These are phyloP conservation scores for Russula virescens DNA, from an alignment of 768 basidiomycete species.

Conservation along the genomic window DNA sequence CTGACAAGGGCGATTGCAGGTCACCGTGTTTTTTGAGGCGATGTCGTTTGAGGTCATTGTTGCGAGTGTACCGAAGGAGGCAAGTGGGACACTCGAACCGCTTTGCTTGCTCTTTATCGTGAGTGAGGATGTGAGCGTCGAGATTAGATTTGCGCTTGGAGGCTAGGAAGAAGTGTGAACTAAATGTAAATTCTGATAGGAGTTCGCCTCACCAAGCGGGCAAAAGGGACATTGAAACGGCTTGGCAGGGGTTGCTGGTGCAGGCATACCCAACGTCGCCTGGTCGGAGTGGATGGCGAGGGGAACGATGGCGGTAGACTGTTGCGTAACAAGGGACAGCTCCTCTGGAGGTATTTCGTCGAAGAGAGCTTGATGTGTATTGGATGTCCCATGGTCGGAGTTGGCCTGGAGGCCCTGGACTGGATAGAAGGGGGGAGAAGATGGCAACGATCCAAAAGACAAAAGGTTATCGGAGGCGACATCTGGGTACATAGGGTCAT, in stretches of 20 bases:
- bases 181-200: neutral
- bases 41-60: neutral
- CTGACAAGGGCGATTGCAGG: neutral
- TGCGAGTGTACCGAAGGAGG: neutral
- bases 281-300: neutral
- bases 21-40: neutral
- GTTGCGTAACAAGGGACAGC: neutral
- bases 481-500: neutral
- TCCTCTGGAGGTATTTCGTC: neutral
- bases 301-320: neutral
- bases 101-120: neutral
- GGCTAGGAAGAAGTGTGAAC: neutral
- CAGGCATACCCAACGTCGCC: neutral
- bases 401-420: no score
- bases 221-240: neutral
- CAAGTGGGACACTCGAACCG: neutral
- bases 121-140: neutral
- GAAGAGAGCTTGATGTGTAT: neutral
- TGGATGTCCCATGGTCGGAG: neutral
- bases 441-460: neutral
- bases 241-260: neutral
- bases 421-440: neutral
- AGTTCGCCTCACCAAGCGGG: neutral
- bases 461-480: no score
- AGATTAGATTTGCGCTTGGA: neutral